Percentiles rank a stretch among this genome's conserved stretches.
Evolutionary conservation across 768 basidiomycete species (phyloP).

Genomic region (Daedalea quercina): DNA sequence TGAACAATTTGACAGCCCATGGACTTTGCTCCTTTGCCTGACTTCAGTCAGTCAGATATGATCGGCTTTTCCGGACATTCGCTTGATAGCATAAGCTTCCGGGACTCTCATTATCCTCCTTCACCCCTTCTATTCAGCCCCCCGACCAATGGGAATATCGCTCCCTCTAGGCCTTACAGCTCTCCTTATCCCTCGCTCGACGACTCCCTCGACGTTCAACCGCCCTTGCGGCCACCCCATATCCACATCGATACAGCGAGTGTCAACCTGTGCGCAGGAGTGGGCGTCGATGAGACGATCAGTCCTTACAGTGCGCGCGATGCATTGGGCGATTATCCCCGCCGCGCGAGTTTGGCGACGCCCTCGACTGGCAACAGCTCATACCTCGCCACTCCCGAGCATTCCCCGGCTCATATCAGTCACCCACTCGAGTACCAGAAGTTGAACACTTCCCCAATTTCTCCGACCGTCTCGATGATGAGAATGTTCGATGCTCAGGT

Average conservation of each 20-base stretch:
- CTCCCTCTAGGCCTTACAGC: no score
- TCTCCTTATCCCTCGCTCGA: no score
- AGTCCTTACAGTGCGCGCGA: conserved; percentile 4
- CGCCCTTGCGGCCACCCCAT: not conserved
- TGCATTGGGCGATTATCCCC: not conserved
- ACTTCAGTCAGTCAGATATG: no score
- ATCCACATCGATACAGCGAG: conserved; percentile 10
- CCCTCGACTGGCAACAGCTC: conserved; percentile 9
- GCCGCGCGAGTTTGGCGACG: conserved; percentile 1
- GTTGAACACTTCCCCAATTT: conserved; percentile 3
- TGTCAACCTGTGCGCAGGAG: not conserved
- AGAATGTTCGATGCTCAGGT: not conserved
- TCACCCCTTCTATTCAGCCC: no score
- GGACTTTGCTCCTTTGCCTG: not conserved
- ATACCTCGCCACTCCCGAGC: conserved; percentile 2
- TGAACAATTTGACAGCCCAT: not conserved
- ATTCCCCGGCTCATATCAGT: not conserved
- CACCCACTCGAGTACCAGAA: not conserved
- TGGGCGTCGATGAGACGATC: not conserved
- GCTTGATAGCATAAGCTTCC: no score
- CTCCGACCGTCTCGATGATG: not conserved
- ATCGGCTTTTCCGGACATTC: no score
- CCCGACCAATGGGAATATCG: no score
- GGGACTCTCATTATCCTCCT: no score
- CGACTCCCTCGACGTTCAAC: no score